Base-by-base conservation (phyloP, 1,284 basidiomycete genomes). In the Pseudomicrostroma phylloplanum region DNA sequence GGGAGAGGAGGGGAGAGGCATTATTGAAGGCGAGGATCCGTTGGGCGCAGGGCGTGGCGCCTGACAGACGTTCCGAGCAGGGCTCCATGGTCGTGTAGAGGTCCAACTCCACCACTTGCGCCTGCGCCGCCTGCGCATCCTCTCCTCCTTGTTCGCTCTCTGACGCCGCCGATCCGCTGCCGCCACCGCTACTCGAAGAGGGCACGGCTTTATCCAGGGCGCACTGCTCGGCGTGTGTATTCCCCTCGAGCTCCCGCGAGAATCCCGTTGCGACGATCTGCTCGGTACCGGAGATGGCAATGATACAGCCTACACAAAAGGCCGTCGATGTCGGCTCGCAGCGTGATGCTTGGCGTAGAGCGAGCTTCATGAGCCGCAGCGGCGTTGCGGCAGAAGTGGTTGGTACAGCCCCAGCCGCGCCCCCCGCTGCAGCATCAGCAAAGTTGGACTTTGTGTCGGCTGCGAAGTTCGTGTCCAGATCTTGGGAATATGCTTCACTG, bases 51-150 rank as follows among this genome's bases (percentile, higher is more conserved):
- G 92, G 88, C 0, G 86, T 81, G 41, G 96, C 84, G 1, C 93
- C 92, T 0, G 90, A 93, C 11, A 91, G 89, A 59, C 96, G 84
- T 36, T 90, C 81, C 2, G 91, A 94, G 79, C 96, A 99, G 12
- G 96, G 96, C 78, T 99, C 96, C 84, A 99, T 87, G 0, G 94
- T 98, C 0, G 93, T 96, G 77, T 94, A 98, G 63, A 92, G 86
- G 72, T 90, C 87, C 26, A 87, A 83, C 49, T 82, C 81, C 9
- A 80, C 3, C 36, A 56, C 21, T 9, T 17, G 17, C 51, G n/a
- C 13, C 13, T 17, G n/a, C n/a, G n/a, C n/a, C n/a, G n/a, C n/a
- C n/a, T n/a, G n/a, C n/a, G n/a, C n/a, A n/a, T n/a, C n/a, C n/a
- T 23, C 23, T 12, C 43, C 17, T 11, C 15, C 19, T 6, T 17